These are phyloP conservation scores for Penicillium sp. DNA, from an alignment of 2,329 filamentous ascomycete genomes.

Conservation along the genomic window DNA sequence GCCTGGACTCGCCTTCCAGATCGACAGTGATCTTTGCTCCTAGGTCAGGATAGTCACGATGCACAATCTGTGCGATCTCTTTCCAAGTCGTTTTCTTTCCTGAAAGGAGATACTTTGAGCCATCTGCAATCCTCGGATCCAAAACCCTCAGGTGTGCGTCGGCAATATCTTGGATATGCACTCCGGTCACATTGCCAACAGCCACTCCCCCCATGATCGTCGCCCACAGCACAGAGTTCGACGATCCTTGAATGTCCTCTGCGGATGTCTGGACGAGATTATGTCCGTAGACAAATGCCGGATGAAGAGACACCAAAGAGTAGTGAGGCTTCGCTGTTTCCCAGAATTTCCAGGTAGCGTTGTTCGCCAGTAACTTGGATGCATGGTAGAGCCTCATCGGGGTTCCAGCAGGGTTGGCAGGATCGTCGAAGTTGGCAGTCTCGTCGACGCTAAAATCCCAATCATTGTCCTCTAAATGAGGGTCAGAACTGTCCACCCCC, in stretches of 20 bases:
- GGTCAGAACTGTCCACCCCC: neutral
- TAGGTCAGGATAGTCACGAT: constrained; percentile 17
- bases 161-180: constrained; percentile 32
- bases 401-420: constrained; percentile 12
- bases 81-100: constrained; percentile 11
- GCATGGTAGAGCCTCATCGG: constrained; percentile 26
- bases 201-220: constrained; percentile 19
- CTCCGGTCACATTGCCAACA: constrained; percentile 3
- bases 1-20: neutral
- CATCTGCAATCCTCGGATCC: constrained; percentile 19
- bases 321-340: constrained; percentile 21
- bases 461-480: constrained; percentile 24
- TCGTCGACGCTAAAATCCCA: constrained; percentile 26
- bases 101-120: constrained; percentile 24
- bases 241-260: constrained; percentile 9
- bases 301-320: constrained; percentile 28
- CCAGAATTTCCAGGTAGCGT: constrained; percentile 26
- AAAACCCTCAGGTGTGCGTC: constrained; percentile 31
- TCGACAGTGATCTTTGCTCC: constrained; percentile 15
- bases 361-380: constrained; percentile 31
- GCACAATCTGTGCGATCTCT: constrained; percentile 23
- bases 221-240: constrained; percentile 22
- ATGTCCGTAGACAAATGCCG: constrained; percentile 26
- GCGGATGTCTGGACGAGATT: constrained; percentile 26
- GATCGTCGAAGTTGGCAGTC: constrained; percentile 16